Base-by-base conservation (phyloP, 164 flowering plant species). In the Pachysandra terminalis region DNA sequence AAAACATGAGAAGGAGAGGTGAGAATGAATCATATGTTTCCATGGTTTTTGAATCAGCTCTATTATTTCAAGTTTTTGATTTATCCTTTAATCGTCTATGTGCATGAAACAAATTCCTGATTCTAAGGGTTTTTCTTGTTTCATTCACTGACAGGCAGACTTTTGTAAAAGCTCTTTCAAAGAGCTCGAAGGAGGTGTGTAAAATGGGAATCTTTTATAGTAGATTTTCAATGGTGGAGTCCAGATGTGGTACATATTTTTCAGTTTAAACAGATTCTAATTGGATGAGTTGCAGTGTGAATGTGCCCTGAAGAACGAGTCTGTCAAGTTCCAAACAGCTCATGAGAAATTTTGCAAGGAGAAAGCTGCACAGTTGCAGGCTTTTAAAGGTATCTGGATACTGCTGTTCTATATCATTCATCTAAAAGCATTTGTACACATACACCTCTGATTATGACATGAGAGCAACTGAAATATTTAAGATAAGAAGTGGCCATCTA, bases 1-100 rank as follows among this genome's bases (percentile, higher is more conserved):
- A 9, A 91, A 91, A 66, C 55, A 90, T 25, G 96, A 94, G 77
- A 94, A 89, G 74, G 97, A 94, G 37, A 86, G 98, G 96, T 94
- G 73, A 68, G 70, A 59, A 45, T 19, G 23, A 27, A 64, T n/a
- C n/a, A 32, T 19, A 24, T 17, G 37, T 26, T 19, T 26, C 19
- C 26, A 19, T 12, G 17, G 9, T 15, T 26, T 67, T 25, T n/a
- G 25, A n/a, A 27, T n/a, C n/a, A 48, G 24, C 63, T 24, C 24
- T 9, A 24, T 7, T 41, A 22, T 63, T 6, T n/a, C n/a, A n/a
- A n/a, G n/a, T n/a, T 32, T 32, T 32, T 10, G 3, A 28, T n/a
- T 23, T 71, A 25, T 40, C 2, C 51, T 45, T n/a, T n/a, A 45
- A 45, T 45, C n/a, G n/a, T 10, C 1, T 45, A 3, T 45, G 10